Evolutionary conservation across 208 protist species (phyloP).

Genomic region (Leishmania mexicana): DNA sequence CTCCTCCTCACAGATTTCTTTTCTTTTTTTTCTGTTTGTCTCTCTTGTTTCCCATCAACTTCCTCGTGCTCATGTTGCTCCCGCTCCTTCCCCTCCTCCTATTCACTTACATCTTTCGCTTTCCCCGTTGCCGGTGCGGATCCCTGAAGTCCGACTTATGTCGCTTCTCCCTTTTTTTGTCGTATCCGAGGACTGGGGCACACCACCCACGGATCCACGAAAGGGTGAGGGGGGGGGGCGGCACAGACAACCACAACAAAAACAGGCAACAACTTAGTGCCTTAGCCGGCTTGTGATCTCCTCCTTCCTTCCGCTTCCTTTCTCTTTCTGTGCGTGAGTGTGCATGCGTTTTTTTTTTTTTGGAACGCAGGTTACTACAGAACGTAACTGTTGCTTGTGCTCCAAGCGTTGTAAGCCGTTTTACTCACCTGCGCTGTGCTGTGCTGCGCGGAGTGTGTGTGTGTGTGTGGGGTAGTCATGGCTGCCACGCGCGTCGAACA

Average conservation of each 20-base stretch:
- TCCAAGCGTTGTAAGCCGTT: background rate
- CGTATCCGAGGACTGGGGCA: background rate
- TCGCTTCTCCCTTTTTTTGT: background rate
- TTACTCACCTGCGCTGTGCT: background rate
- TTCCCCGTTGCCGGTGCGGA: background rate
- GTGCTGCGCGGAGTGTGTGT: background rate
- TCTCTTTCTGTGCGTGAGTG: slow-evolving; percentile 1
- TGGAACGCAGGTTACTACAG: background rate
- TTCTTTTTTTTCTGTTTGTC: background rate
- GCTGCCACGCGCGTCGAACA: background rate
- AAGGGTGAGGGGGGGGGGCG: background rate
- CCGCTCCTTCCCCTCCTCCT: background rate
- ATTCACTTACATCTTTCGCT: slow-evolving; percentile 17
- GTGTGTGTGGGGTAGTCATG: background rate
- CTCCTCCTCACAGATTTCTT: background rate
- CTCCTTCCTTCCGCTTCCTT: background rate
- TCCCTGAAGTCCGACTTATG: background rate
- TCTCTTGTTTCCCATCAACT: background rate
- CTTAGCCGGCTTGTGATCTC: background rate
- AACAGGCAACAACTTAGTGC: background rate
- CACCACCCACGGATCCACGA: background rate
- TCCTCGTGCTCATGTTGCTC: background rate
- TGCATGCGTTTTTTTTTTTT: background rate
- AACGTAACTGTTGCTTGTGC: background rate
- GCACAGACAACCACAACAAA: background rate